Evolutionary conservation across 2,329 filamentous ascomycete genomes (phyloP), one percentile per base, ranked within the genome.

Genomic region (Dothideomycetes sp.): DNA sequence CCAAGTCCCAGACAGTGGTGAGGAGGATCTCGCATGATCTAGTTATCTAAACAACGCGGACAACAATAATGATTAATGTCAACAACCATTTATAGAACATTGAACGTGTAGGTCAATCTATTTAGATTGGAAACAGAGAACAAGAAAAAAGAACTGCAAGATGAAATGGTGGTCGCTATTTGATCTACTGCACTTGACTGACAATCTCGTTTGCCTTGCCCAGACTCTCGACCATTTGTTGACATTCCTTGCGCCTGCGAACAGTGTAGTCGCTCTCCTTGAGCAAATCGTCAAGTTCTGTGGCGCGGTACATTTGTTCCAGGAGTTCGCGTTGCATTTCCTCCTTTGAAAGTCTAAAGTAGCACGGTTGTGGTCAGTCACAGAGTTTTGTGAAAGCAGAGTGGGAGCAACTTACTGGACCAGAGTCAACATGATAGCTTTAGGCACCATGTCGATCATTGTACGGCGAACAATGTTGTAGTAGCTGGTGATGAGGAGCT

Each of bases 391-490:
- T 35, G 2, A 4, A 17, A 56, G 43, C 53, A 46, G 13, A 33
- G 43, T 34, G 24, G 13, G 7, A n/a, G 28, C 12, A 15, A 80
- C 86, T 62, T 78, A 94, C 83, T 89, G 81, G 37, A 98, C 91
- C 32, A 98, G 82, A 53, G 76, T 95, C 51, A 96, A 75, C 91
- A 98, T 98, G 60, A 98, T 93, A 28, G 91, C 91, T 69, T 98
- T 98, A 52, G 91, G 91, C 5, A 98, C 91, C 91, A 98, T 98
- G 59, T 98, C 91, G 51, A 96, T 95, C 87, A 98, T 93, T 46
- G 93, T 98, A 52, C 91, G 76, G 70, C 87, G 86, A 51, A 95
- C 88, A 59, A 98, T 98, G 67, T 94, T 95, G 68, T 84, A 98
- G 71, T 98, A 98, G 1, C 87, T 95, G 43, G 80, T 83, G 59